These are phyloP conservation scores for Suhomyces emberorum DNA, from an alignment of 805 yeast species.

Conservation along the genomic window DNA sequence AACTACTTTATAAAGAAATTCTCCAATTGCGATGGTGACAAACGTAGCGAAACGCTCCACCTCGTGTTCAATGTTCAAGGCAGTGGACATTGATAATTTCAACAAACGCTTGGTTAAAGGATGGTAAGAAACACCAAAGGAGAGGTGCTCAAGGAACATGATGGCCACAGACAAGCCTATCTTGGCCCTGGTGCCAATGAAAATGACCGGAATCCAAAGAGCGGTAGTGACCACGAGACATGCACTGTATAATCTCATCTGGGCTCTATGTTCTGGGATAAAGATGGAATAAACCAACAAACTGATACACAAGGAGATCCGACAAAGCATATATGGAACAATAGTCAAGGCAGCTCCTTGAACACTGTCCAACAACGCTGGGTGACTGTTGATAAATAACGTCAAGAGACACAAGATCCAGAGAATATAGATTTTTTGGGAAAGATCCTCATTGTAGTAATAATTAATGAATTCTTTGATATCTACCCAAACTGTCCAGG, in stretches of 20 bases:
- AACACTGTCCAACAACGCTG: constrained; percentile 32
- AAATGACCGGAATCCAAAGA: constrained; percentile 53
- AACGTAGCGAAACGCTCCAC: constrained; percentile 59
- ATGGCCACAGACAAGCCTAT: constrained; percentile 43
- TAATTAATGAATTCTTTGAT: constrained; percentile 61
- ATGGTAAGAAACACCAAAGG: constrained; percentile 39
- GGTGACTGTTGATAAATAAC: constrained; percentile 49
- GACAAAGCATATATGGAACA: constrained; percentile 47
- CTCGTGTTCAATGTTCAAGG: constrained; percentile 64
- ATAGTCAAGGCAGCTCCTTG: constrained; percentile 42
- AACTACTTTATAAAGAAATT: constrained; percentile 53
- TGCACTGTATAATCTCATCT: constrained; percentile 40
- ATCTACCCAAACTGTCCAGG: constrained; percentile 67
- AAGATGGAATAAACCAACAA: constrained; percentile 41
- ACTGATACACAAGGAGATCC: constrained; percentile 35
- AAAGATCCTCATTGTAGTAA: constrained; percentile 57
- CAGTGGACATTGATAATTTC: constrained; percentile 49
- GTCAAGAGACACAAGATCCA: constrained; percentile 53
- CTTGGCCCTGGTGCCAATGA: constrained; percentile 44
- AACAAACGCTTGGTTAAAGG: constrained; percentile 46
- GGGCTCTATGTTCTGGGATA: constrained; percentile 49
- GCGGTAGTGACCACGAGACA: constrained; percentile 31
- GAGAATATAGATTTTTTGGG: constrained; percentile 49
- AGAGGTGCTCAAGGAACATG: constrained; percentile 39
- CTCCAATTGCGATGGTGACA: constrained; percentile 64